Percentiles rank a stretch among this genome's conserved stretches.
phyloP scores from a whole-genome alignment of 1,284 basidiomycete species.

The Ustilago lituana region DNA sequence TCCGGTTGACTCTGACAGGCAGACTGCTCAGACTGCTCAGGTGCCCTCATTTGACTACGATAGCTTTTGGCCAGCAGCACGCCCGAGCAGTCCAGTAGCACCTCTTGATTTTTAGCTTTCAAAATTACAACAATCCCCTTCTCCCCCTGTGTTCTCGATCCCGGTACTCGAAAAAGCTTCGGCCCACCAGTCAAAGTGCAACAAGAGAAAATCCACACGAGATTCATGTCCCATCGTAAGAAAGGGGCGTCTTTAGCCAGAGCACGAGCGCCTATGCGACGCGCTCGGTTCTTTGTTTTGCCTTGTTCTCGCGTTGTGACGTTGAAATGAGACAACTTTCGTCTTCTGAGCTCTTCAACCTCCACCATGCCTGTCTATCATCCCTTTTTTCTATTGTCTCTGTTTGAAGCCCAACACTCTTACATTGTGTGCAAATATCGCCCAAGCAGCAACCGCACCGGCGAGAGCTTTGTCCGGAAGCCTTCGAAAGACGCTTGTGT shows the following conservation, averaged over 20 bases:
- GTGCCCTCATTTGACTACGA: not conserved
- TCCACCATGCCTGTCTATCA: too few species aligned
- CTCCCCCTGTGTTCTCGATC: too few species aligned
- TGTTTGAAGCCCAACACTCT: too few species aligned
- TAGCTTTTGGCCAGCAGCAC: not conserved
- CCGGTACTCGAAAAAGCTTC: too few species aligned
- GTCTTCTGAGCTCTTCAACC: too few species aligned
- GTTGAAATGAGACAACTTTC: not conserved
- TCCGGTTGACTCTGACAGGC: not conserved
- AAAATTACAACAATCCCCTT: not conserved
- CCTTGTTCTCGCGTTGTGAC: not conserved
- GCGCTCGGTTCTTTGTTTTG: not conserved
- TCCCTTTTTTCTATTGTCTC: too few species aligned
- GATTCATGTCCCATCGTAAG: too few species aligned
- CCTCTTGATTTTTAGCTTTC: not conserved
- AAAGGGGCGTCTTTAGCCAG: conserved; percentile 3
- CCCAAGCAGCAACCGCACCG: too few species aligned
- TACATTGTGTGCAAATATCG: too few species aligned
- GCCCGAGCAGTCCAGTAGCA: not conserved
- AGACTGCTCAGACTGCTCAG: not conserved
- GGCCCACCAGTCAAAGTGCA: too few species aligned
- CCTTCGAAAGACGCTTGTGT: too few species aligned
- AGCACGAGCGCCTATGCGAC: not conserved
- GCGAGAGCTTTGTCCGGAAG: too few species aligned
- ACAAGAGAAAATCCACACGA: not conserved